These are phyloP conservation scores for Escallonia herrerae DNA, from an alignment of 129 eudicot species.

Conservation along the genomic window DNA sequence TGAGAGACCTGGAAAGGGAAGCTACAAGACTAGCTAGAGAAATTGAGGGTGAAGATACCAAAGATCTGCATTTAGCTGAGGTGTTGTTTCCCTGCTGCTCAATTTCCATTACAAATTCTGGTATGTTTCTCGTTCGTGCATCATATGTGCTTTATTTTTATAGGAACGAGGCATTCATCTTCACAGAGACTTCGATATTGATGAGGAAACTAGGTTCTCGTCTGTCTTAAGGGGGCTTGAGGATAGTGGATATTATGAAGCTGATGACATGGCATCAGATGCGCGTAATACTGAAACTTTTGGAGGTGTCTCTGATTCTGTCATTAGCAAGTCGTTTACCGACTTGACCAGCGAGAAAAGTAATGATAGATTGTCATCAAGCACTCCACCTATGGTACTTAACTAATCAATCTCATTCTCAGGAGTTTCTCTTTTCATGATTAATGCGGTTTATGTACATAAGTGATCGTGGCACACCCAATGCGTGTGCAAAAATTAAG, in stretches of 20 bases:
- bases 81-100: conserved; percentile 23
- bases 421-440: conserved; percentile 1
- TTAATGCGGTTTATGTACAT: neutral
- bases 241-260: conserved; percentile 84
- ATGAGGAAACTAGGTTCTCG: conserved; percentile 86
- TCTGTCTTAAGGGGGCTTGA: conserved; percentile 69
- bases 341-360: conserved; percentile 37
- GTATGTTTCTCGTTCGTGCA: neutral
- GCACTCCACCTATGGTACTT: conserved; percentile 37
- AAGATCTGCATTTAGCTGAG: conserved; percentile 96
- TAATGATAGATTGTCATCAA: conserved; percentile 27
- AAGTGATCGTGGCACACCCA: too few species aligned
- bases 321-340: conserved; percentile 34
- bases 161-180: conserved; percentile 85
- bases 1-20: conserved; percentile 74
- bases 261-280: conserved; percentile 54
- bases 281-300: conserved; percentile 68
- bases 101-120: neutral
- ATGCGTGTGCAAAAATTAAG: too few species aligned
- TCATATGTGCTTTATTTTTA: neutral
- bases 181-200: conserved; percentile 55
- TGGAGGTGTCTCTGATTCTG: conserved; percentile 50
- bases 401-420: neutral
- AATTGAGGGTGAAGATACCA: conserved; percentile 88
- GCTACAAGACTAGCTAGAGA: conserved; percentile 93